These are phyloP conservation scores for Coix lacrymajobi DNA, from an alignment of 176 grass and related monocot genomes.

Conservation along the genomic window DNA sequence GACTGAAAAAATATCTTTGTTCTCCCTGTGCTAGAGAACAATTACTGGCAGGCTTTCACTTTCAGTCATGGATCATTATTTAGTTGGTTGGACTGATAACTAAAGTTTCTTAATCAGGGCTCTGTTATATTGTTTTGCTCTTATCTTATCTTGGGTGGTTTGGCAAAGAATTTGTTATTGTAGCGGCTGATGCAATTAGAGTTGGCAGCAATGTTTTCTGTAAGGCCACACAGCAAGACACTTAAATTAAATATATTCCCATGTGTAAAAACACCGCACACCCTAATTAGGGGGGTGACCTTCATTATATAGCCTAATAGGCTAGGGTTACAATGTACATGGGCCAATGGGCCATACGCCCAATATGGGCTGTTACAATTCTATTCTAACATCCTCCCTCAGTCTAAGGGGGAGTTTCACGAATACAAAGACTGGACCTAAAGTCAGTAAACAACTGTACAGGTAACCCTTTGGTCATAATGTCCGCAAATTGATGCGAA, in stretches of 20 bases:
- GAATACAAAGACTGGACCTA: too few relatives aligned
- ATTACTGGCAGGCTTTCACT: not conserved
- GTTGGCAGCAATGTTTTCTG: not conserved
- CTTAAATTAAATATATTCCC: not conserved
- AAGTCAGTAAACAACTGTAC: too few relatives aligned
- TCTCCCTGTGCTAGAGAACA: not conserved
- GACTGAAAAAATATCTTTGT: not conserved
- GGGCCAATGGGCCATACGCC: too few relatives aligned
- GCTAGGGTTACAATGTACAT: too few relatives aligned
- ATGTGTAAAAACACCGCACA: too few relatives aligned
- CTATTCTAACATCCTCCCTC: too few relatives aligned
- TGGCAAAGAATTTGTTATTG: not conserved
- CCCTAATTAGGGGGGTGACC: too few relatives aligned
- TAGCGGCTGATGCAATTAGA: not conserved
- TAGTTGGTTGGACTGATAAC: not conserved
- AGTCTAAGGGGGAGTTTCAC: too few relatives aligned
- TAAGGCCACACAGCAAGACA: not conserved
- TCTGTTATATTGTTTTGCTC: not conserved
- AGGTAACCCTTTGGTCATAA: too few relatives aligned
- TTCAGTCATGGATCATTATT: not conserved
- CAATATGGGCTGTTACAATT: too few relatives aligned
- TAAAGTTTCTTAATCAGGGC: not conserved
- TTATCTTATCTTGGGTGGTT: slow-evolving; percentile 3
- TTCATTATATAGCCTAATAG: too few relatives aligned
- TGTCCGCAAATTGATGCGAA: too few relatives aligned